Percentiles rank a stretch among this genome's conserved stretches.
These are phyloP conservation scores for Gleditsia sinensis DNA, from an alignment of 306 rosid species.

Conservation along the genomic window DNA sequence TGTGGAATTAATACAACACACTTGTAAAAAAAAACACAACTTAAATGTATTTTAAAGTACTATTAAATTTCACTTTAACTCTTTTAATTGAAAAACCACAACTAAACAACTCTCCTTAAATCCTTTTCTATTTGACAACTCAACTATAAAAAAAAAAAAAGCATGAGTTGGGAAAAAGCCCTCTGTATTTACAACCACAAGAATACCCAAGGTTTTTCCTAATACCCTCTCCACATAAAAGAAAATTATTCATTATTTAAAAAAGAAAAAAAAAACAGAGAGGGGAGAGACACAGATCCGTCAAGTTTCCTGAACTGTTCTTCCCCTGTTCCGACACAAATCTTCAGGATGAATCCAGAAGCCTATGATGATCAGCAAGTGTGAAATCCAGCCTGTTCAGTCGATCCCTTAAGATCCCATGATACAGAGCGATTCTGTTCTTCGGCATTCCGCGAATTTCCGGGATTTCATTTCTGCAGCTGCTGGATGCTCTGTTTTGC, in stretches of 20 bases:
- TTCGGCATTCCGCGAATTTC: conserved; percentile 33
- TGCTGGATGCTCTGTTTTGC: conserved; percentile 31
- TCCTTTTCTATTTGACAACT: not conserved
- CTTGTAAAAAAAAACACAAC: no score
- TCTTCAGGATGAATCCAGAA: not conserved
- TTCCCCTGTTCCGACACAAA: conserved; percentile 9
- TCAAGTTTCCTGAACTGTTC: not conserved
- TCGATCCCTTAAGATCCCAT: conserved; percentile 47
- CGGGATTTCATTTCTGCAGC: conserved; percentile 26
- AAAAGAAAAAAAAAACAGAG: not conserved
- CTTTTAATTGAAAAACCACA: no score
- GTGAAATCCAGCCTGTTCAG: conserved; percentile 17
- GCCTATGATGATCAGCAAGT: conserved; percentile 25
- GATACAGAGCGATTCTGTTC: conserved; percentile 45
- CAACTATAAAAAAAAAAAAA: not conserved
- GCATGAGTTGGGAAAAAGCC: conserved; percentile 3
- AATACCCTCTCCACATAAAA: conserved; percentile 30
- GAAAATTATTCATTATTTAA: not conserved
- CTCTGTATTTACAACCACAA: conserved; percentile 30
- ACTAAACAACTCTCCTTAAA: no score
- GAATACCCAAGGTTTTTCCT: conserved; percentile 1
- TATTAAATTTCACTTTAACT: no score
- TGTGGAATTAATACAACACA: no score
- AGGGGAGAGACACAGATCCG: not conserved
- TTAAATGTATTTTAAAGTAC: no score